Base-by-base conservation (phyloP, 352 stramenopile genomes). In the Phytophthora hibernalis region DNA sequence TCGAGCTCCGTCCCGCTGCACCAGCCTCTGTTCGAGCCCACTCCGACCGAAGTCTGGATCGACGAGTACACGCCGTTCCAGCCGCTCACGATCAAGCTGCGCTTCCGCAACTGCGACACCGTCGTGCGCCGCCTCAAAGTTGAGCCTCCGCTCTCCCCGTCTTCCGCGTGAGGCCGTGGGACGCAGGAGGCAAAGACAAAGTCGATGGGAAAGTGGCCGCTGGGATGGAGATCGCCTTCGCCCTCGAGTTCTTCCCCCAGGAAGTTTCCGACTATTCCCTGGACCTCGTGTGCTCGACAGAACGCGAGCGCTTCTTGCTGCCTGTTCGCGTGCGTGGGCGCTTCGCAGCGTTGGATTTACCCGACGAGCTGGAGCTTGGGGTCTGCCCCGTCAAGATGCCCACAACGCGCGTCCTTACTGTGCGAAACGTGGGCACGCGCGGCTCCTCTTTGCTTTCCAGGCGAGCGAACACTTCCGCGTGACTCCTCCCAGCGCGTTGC, bases 281-380 rank as follows among this genome's bases (percentile, higher is more conserved):
- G 13, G 94, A 98, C 24, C 79, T 99, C 31, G 79, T 98, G n/a
- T 98, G 92, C 65, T 87, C 79, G 54, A 99, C 96, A 1, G 95
- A 99, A 68, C 81, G 96, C 16, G 95, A 98, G 70, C 95, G 93
- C n/a, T 99, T 99, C 58, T 37, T 97, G 28, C 72, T 99, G 5
- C 94, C 95, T 13, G 74, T 99, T 24, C 85, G 80, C 21, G 93
- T 94, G 9, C 73, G 89, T 22, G 96, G 96, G 0, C 80, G 80
- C 1, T 87, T 86, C 49, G 86, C 94, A 6, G 88, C 79, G n/a
- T 72, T 99, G 21, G 86, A 94, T 60, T 87, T 98, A 53, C 91
- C 95, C 0, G 94, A 98, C 64, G 74, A 95, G 38, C 76, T 98
- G 30, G 68, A 85, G 20, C 96, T 98, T 26, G 90, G 92, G 9